phyloP scores from a whole-genome alignment of 2,329 filamentous ascomycete species.

The Ceratocystis cubensis region DNA sequence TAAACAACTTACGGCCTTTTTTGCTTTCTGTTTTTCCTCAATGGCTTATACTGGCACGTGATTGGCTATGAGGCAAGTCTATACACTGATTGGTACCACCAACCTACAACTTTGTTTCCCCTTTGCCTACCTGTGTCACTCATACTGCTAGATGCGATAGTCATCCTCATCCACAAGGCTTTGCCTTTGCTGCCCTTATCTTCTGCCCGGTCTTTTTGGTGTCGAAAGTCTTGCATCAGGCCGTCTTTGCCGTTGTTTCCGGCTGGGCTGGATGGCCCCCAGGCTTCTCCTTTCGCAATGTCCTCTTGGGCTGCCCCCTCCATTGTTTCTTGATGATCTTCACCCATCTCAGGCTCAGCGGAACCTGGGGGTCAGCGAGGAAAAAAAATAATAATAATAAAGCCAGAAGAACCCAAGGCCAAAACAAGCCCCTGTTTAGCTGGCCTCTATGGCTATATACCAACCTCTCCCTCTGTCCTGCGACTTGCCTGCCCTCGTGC shows the following conservation, averaged over 20 bases:
- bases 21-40: not conserved
- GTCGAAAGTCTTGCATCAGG: not conserved
- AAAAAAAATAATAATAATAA: not conserved
- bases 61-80: not conserved
- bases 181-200: not conserved
- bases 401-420: not conserved
- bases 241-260: not conserved
- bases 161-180: not conserved
- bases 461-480: conserved; percentile 1
- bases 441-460: not conserved
- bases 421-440: not conserved
- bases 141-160: not conserved
- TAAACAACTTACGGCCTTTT: not conserved
- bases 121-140: not conserved
- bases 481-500: no score
- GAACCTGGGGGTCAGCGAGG: not conserved
- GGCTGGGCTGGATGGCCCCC: not conserved
- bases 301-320: not conserved
- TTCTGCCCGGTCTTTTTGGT: not conserved
- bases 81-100: not conserved
- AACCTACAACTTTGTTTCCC: not conserved
- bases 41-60: not conserved
- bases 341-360: not conserved
- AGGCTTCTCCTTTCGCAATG: not conserved
- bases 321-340: not conserved